Percentiles rank a stretch among this genome's conserved stretches.
These are phyloP conservation scores for Phytopythium helicoides DNA, from an alignment of 352 stramenopile species.

Conservation along the genomic window DNA sequence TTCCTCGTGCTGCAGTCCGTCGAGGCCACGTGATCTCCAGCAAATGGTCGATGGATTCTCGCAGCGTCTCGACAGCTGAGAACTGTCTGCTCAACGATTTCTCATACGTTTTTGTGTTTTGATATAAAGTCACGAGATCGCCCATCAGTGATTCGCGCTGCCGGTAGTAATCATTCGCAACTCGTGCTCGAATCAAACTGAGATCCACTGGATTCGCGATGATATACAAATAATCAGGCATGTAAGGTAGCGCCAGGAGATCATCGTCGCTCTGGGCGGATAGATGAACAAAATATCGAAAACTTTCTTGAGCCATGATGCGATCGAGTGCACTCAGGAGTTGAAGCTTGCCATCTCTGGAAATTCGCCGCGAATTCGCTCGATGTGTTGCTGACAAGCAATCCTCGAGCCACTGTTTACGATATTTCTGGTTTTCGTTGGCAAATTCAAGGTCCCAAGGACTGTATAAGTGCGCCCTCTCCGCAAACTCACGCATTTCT, in stretches of 20 bases:
- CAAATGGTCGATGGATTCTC: not conserved
- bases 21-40: not conserved
- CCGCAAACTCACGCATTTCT: not conserved
- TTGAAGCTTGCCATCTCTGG: not conserved
- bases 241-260: not conserved
- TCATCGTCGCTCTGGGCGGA: not conserved
- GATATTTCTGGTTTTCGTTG: not conserved
- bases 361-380: not conserved
- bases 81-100: not conserved
- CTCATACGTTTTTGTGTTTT: slow-evolving; percentile 4
- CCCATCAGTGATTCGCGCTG: not conserved
- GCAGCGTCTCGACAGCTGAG: not conserved
- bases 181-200: slow-evolving; percentile 1
- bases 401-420: not conserved
- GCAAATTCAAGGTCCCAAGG: not conserved
- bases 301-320: not conserved
- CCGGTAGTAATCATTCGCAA: slow-evolving; percentile 2
- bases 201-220: slow-evolving; percentile 3
- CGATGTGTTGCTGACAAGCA: not conserved
- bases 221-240: not conserved
- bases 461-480: not conserved
- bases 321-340: slow-evolving; percentile 1
- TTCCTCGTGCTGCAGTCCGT: not conserved
- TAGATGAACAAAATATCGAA: slow-evolving; percentile 1
- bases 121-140: not conserved